Evolutionary conservation across 164 flowering plant genomes (phyloP), one percentile per base, ranked within the genome.

Genomic region (Echeveria elegans): DNA sequence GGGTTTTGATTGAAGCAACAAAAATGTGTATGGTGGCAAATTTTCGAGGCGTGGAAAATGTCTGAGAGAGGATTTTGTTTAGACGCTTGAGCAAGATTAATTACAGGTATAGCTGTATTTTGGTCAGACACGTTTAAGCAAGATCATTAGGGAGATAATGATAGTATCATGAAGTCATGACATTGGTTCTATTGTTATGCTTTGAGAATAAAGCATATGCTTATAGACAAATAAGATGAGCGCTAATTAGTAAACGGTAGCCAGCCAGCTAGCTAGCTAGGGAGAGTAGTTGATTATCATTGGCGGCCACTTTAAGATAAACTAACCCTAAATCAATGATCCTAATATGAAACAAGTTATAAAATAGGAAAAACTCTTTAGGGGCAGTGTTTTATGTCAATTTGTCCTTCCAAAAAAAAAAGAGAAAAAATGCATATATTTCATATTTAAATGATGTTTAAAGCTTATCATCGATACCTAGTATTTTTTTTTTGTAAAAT

Each of bases 191-290:
- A 56, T 28, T 28, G 23, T 53, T 53, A 53, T 53, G 61, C 32
- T 28, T 26, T 26, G 61, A 29, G 61, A 12, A 56, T 29, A 56
- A 56, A 56, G 61, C 61, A 56, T 56, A 56, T 56, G 61, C 61
- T n/a, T 26, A 56, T 28, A 32, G 61, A 56, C 32, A 56, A 56
- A 11, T 14, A 18, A 56, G 61, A 56, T 56, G 32, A 56, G 61
- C 32, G 26, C 56, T 48, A 48, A 43, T 16, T 15, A 43, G 15
- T 21, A 6, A 48, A 34, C 5, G 37, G 37, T 34, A n/a, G n/a
- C n/a, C n/a, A n/a, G n/a, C n/a, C n/a, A n/a, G n/a, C n/a, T n/a
- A n/a, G n/a, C n/a, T n/a, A n/a, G n/a, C 37, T 5, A 48, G 60
- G 26, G 31, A 56, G 61, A 56, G 32, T 56, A 15, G 61, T 56